Percentiles rank a stretch among this genome's conserved stretches.
These are phyloP conservation scores for Neurospora sp. DNA, from an alignment of 495 filamentous ascomycete genomes.

Conservation along the genomic window DNA sequence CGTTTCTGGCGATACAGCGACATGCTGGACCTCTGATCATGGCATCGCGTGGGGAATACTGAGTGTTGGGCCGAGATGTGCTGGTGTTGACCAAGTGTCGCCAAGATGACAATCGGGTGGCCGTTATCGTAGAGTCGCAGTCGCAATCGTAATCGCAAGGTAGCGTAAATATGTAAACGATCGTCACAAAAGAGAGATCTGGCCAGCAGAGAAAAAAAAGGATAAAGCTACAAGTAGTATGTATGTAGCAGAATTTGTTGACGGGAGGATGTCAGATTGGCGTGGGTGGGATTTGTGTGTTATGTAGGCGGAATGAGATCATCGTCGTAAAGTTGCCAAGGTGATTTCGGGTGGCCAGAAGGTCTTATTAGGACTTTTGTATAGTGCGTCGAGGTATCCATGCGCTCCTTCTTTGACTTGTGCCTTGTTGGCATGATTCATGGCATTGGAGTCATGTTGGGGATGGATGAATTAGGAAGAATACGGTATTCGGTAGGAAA, in stretches of 20 bases:
- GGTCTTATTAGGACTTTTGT: neutral
- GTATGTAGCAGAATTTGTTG: neutral
- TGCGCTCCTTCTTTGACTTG: neutral
- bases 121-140: neutral
- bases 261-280: neutral
- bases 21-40: constrained; percentile 13
- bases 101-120: neutral
- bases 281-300: neutral
- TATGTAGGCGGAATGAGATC: neutral
- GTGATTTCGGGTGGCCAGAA: neutral
- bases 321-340: neutral
- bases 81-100: neutral
- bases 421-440: neutral
- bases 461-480: neutral
- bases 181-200: neutral
- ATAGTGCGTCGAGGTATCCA: neutral
- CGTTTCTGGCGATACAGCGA: constrained; percentile 5
- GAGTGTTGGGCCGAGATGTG: neutral
- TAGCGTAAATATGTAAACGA: neutral
- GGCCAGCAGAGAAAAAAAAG: neutral
- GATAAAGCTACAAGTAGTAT: neutral
- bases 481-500: neutral
- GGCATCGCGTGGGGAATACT: neutral
- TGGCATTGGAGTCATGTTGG: neutral
- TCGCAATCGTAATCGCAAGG: neutral